Conservation (phyloP, 768 basidiomycete genomes). For the Chiua virens region DNA sequence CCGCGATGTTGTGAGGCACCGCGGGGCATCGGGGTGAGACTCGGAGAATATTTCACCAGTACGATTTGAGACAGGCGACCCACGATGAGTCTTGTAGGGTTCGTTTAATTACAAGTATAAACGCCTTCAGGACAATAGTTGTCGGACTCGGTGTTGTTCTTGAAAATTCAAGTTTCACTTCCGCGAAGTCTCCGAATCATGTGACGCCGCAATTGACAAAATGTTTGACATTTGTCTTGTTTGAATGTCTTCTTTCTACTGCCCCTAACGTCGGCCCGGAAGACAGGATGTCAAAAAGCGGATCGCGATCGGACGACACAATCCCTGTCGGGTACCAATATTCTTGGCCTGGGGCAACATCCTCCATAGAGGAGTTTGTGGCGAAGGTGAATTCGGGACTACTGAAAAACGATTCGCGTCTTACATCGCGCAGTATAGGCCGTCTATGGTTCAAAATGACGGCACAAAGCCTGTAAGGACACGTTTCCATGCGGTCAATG, state of each 20-base stretch:
- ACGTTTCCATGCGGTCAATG: background rate
- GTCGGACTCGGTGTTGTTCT: no score
- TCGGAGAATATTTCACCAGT: background rate
- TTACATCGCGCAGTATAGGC: conserved; percentile 52
- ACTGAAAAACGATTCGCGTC: background rate
- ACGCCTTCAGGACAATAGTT: no score
- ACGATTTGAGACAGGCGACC: background rate
- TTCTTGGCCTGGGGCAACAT: conserved; percentile 46
- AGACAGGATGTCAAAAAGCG: conserved; percentile 9
- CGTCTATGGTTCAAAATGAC: conserved; percentile 78
- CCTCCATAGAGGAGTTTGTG: conserved; percentile 53
- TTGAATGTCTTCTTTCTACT: no score
- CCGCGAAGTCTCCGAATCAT: no score
- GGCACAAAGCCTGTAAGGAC: conserved; percentile 67
- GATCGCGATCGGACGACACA: conserved; percentile 37
- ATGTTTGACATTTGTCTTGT: no score
- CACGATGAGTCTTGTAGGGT: background rate
- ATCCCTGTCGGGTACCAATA: conserved; percentile 47
- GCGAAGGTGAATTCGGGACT: conserved; percentile 41
- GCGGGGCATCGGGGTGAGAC: background rate
- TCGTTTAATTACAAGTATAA: no score
- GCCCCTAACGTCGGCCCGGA: background rate
- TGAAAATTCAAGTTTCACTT: no score
- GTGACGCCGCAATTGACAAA: no score
- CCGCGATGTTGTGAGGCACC: background rate